Evolutionary conservation across 169 alveolate genomes (phyloP).

Genomic region (Toxoplasma gondii): DNA sequence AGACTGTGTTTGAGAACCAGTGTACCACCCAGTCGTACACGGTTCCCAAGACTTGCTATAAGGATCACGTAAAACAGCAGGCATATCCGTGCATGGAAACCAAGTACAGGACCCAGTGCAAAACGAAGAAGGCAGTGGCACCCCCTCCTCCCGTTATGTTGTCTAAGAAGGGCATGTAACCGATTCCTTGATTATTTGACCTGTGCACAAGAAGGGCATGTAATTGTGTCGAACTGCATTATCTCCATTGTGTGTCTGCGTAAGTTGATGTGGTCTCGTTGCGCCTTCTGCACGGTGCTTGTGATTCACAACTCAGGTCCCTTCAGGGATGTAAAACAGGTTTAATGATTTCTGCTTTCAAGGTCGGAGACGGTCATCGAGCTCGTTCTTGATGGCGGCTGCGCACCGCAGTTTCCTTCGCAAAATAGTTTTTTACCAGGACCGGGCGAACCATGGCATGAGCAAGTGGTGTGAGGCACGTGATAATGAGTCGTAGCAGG

Average conservation of each 20-base stretch:
- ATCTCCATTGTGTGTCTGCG: too few species aligned
- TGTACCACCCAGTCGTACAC: constrained; percentile 47
- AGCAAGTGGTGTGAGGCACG: too few species aligned
- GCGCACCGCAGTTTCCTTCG: too few species aligned
- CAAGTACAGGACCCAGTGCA: constrained; percentile 19
- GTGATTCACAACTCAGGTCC: not conserved
- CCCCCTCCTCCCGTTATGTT: not conserved
- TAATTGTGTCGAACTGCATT: not conserved
- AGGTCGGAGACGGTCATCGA: too few species aligned
- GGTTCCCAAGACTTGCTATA: constrained; percentile 61
- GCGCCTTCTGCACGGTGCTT: not conserved
- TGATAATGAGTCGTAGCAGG: too few species aligned
- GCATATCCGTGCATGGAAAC: constrained; percentile 62
- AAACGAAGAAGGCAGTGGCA: constrained; percentile 13
- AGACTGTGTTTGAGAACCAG: constrained; percentile 40
- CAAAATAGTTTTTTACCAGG: too few species aligned
- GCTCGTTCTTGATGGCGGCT: too few species aligned
- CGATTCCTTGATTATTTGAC: too few species aligned
- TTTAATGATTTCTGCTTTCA: not conserved
- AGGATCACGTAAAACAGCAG: constrained; percentile 43
- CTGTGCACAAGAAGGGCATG: not conserved
- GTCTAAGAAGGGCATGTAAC: constrained; percentile 1
- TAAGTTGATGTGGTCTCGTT: not conserved
- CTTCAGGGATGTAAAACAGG: not conserved
- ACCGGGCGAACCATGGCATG: too few species aligned